phyloP scores from a whole-genome alignment of 345 rosid species.

The Euphorbia peplus region DNA sequence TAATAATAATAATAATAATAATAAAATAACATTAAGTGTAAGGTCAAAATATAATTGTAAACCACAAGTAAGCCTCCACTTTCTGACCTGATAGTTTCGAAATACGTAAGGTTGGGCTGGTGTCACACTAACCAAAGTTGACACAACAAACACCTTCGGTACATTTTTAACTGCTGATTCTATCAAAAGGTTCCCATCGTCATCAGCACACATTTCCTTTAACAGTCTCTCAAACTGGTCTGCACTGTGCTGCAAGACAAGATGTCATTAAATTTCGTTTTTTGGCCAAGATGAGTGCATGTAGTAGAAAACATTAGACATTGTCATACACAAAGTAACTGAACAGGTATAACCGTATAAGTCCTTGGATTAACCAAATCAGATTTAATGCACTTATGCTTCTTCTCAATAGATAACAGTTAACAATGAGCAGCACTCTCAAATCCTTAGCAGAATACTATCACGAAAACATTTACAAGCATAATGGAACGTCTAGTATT shows the following conservation, averaged over 20 bases:
- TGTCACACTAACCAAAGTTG: constrained; percentile 87
- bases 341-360: not conserved
- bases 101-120: constrained; percentile 96
- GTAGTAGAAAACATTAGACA: constrained; percentile 4
- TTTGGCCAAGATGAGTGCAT: not conserved
- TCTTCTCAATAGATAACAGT: not conserved
- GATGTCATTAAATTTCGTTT: constrained; percentile 25
- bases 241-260: constrained; percentile 93
- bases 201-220: constrained; percentile 98
- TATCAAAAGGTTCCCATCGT: constrained; percentile 88
- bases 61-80: constrained; percentile 7
- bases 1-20: no score
- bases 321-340: not conserved
- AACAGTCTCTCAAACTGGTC: constrained; percentile 92
- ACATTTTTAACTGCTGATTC: constrained; percentile 87
- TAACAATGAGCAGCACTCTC: constrained; percentile 5
- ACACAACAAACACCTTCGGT: constrained; percentile 93
- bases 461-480: not conserved
- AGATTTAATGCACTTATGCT: not conserved
- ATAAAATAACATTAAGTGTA: not conserved
- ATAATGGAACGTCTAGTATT: not conserved
- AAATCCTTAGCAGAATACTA: not conserved
- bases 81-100: constrained; percentile 90
- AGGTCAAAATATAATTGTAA: not conserved
- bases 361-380: not conserved